A percentile compares a stretch with the other conserved stretches of the same genome.
Evolutionary conservation across 1,139 yeast genomes (phyloP).

Genomic region (Magnusiomyces ingens): DNA sequence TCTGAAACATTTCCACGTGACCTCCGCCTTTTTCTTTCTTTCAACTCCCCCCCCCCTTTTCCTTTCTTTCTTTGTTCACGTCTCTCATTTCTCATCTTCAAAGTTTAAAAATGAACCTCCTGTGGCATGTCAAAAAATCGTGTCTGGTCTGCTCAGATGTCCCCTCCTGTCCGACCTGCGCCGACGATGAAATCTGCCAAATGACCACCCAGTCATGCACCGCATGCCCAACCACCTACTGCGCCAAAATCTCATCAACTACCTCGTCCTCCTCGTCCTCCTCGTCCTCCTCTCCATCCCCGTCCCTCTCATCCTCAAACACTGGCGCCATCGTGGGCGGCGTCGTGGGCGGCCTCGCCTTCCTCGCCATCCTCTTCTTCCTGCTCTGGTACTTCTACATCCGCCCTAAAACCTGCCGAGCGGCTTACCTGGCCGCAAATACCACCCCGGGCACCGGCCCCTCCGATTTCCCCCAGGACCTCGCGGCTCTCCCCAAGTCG

Average conservation of each 20-base stretch:
- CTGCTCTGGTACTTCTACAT: conserved; percentile 1
- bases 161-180: conserved; percentile 27
- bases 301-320: conserved; percentile 1
- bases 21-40: too few species aligned
- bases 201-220: conserved; percentile 29
- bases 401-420: not conserved
- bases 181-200: conserved; percentile 25
- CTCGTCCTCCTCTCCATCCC: conserved; percentile 3
- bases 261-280: conserved; percentile 11
- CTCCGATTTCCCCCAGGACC: too few species aligned
- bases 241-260: conserved; percentile 16
- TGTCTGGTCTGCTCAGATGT: conserved; percentile 15
- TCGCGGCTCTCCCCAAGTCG: too few species aligned
- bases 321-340: conserved; percentile 37
- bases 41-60: too few species aligned
- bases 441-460: too few species aligned
- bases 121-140: too few species aligned
- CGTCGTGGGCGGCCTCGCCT: conserved; percentile 7
- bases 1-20: too few species aligned
- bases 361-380: not conserved
- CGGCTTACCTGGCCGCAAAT: too few species aligned
- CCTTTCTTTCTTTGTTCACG: too few species aligned
- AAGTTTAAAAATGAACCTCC: too few species aligned
- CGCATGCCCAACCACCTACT: conserved; percentile 26
- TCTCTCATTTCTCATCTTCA: too few species aligned